Base-by-base conservation (phyloP, 495 filamentous ascomycete genomes). In the Pseudomonodictys pantanalensis region DNA sequence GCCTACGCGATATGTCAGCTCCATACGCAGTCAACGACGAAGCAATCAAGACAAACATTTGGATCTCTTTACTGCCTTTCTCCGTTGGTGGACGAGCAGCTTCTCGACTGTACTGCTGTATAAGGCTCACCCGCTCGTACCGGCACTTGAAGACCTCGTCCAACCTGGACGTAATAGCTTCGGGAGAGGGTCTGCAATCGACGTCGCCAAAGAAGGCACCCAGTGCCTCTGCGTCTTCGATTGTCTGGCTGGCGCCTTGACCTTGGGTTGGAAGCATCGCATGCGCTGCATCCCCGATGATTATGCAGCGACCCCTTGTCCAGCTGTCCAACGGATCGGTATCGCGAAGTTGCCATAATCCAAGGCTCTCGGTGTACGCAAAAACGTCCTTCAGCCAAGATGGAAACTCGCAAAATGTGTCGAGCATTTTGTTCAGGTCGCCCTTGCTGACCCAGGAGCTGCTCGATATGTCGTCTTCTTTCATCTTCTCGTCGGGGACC, bases 281-380 rank as follows among this genome's bases (percentile, higher is more conserved):
- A 64, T 71, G 68, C 12, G 68, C 68, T n/a, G 68, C 68, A 59
- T 71, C 68, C 3, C 68, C 68, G 9, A 71, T 52, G 24, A 71
- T 32, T 3, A 71, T 39, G 15, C 64, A 15, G 9, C 63, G 60
- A 24, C 58, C 35, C 20, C 33, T 2, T 18, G 32, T 68, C 78
- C 77, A 82, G 11, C 64, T 74, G 5, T 76, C 73, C 32, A 83
- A 72, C 20, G 73, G 68, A 30, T 72, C 63, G 43, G 86, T 78
- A 67, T 83, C 52, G n/a, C 45, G 29, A 25, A 66, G 33, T 39
- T 62, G 56, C 58, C 58, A 66, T 6, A 57, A 38, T 4, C 47
- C 62, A 30, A 65, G 23, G 45, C 50, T 44, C 15, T 47, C 10
- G 2, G 48, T 57, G 7, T 44, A 29, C n/a, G 11, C 11, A 25